These are phyloP conservation scores for Russula emetica DNA, from an alignment of 768 basidiomycete species.

Conservation along the genomic window DNA sequence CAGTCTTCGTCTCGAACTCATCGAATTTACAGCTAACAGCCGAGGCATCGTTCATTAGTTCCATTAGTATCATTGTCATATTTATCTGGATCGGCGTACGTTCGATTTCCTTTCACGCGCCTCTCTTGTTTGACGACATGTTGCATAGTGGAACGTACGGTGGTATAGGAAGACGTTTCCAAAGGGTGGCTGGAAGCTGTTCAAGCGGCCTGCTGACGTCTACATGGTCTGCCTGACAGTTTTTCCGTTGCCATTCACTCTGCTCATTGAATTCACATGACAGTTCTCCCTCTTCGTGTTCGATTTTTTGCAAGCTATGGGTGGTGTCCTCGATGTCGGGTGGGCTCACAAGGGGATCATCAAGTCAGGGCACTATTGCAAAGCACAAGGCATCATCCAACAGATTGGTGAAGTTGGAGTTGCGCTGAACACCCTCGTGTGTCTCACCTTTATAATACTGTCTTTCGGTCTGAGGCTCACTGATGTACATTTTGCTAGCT, in stretches of 20 bases:
- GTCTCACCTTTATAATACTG: neutral
- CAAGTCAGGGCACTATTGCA: no score
- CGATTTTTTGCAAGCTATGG: no score
- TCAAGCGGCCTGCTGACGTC: no score
- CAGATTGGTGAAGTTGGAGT: slow-evolving; percentile 43
- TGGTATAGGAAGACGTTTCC: slow-evolving; percentile 19
- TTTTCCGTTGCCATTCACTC: no score
- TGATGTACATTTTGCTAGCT: neutral
- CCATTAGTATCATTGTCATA: neutral
- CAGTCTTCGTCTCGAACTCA: neutral
- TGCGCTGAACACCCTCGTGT: slow-evolving; percentile 21
- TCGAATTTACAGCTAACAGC: slow-evolving; percentile 36
- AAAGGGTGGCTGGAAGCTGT: no score
- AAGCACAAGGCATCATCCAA: slow-evolving; percentile 40
- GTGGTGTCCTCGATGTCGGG: no score
- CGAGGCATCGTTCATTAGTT: slow-evolving; percentile 32
- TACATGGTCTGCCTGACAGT: no score
- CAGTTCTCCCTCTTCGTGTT: no score
- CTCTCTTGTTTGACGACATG: neutral
- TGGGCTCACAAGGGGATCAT: no score
- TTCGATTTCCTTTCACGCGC: neutral
- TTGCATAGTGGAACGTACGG: slow-evolving; percentile 15
- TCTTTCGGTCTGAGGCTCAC: neutral
- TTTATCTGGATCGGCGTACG: slow-evolving; percentile 17
- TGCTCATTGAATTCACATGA: no score